These are phyloP conservation scores for Aureobasidium sp. DNA, from an alignment of 2,329 filamentous ascomycete species.

Conservation along the genomic window DNA sequence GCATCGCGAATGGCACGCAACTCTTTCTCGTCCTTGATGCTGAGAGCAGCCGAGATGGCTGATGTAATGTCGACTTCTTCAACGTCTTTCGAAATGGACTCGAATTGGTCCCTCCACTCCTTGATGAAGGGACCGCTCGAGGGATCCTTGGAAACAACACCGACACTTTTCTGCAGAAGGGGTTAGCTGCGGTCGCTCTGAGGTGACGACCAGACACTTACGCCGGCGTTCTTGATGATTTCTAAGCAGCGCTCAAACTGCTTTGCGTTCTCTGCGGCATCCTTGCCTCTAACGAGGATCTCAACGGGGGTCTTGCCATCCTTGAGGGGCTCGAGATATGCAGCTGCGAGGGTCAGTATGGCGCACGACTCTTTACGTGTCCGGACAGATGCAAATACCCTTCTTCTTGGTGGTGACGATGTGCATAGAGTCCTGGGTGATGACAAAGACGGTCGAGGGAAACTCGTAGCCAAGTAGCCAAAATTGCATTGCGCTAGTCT, in stretches of 20 bases:
- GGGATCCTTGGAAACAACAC: conserved; percentile 74
- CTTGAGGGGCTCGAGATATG: conserved; percentile 86
- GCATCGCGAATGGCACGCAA: conserved; percentile 91
- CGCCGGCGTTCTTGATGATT: conserved; percentile 78
- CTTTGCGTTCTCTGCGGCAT: conserved; percentile 84
- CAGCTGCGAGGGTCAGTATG: conserved; percentile 53
- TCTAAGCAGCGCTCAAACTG: conserved; percentile 79
- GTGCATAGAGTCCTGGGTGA: conserved; percentile 81
- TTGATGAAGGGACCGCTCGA: conserved; percentile 85
- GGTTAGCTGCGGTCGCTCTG: conserved; percentile 14
- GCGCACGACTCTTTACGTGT: not conserved
- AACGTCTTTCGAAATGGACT: conserved; percentile 71
- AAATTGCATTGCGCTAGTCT: conserved; percentile 95
- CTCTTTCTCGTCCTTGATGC: conserved; percentile 92
- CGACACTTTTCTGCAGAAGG: conserved; percentile 69
- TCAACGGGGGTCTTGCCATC: conserved; percentile 89
- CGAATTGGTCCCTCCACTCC: conserved; percentile 85
- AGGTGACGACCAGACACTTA: conserved; percentile 41
- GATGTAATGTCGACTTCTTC: conserved; percentile 81
- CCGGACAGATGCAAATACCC: conserved; percentile 53
- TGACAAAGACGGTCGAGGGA: conserved; percentile 86
- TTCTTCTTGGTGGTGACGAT: conserved; percentile 96
- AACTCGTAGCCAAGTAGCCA: conserved; percentile 99
- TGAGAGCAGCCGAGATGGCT: conserved; percentile 78
- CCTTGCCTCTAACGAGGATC: conserved; percentile 85